Evolutionary conservation across 805 yeast genomes (phyloP), one percentile per base, ranked within the genome.

Genomic region (Candida tibetensis): DNA sequence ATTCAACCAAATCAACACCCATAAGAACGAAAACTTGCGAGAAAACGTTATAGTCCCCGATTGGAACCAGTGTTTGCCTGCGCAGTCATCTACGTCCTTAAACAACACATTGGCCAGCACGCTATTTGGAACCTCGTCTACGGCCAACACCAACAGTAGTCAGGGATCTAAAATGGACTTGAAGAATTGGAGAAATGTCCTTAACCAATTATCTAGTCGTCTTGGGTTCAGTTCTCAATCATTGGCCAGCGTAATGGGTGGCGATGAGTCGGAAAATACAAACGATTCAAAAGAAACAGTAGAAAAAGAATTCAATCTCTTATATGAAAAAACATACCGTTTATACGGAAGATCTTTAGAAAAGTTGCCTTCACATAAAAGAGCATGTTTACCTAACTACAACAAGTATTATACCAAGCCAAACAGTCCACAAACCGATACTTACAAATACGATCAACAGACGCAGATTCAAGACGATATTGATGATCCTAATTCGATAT

Each of bases 11-110:
- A 66, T 69, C 43, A 66, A 69, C 45, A 69, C 72, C 5, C 74
- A 67, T 48, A 66, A 64, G 42, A 69, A 68, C 49, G 73, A 69
- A 44, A 66, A 69, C 50, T 46, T 69, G 28, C 45, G 43, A 27
- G 71, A 65, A 34, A 69, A 69, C 44, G 46, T 59, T 8, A 64
- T 69, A 36, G 73, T 69, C 9, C 74, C 74, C 9, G 58, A 57
- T 34, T 69, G 74, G 74, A 48, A 60, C 22, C 43, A 43, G 28
- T 69, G 74, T 42, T 51, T 69, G 17, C 67, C 69, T 1, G 39
- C 34, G 8, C 67, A 56, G 33, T 45, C 43, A 12, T 46, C 55
- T 3, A 38, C 49, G 5, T 30, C 47, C 2, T 19, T 48, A 7
- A 33, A 49, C 4, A 40, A 55, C 2, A 43, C 53, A 12, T 46